phyloP scores from a whole-genome alignment of 768 basidiomycete species.

The Trametes gibbosa region DNA sequence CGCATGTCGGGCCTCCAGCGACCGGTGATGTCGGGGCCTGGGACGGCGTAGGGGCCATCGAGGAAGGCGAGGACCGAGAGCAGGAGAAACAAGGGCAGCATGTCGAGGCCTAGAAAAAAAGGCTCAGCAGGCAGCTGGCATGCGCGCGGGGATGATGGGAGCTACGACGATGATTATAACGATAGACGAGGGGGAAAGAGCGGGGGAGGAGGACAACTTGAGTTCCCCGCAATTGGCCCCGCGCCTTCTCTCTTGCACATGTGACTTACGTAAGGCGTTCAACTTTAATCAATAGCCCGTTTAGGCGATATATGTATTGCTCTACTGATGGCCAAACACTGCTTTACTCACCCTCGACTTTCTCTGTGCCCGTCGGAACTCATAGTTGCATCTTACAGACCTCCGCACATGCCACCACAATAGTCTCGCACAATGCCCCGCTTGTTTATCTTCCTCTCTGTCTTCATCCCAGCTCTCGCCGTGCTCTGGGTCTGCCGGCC shows the following conservation, averaged over 20 bases:
- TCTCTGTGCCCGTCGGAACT: not conserved
- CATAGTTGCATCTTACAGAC: too few relatives aligned
- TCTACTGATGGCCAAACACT: too few relatives aligned
- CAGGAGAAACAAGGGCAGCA: constrained; percentile 15
- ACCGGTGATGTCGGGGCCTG: not conserved
- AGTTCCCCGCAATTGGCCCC: not conserved
- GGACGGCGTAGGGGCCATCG: constrained; percentile 1
- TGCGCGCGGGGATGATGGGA: not conserved
- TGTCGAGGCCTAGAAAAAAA: not conserved
- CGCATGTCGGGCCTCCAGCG: constrained; percentile 19
- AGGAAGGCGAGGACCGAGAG: constrained; percentile 14
- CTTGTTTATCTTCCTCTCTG: constrained; percentile 17
- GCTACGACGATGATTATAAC: not conserved
- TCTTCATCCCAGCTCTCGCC: constrained; percentile 19
- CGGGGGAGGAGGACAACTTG: too few relatives aligned
- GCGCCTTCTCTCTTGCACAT: not conserved
- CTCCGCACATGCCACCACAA: not conserved
- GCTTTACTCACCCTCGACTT: too few relatives aligned
- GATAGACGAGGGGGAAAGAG: not conserved
- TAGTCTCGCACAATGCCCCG: constrained; percentile 9
- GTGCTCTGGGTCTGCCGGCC: constrained; percentile 21
- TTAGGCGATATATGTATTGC: not conserved
- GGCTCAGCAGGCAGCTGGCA: not conserved
- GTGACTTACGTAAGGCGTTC: not conserved
- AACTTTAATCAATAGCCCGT: not conserved